These are phyloP conservation scores for Porcisia deanei DNA, from an alignment of 208 protist species.

Conservation along the genomic window DNA sequence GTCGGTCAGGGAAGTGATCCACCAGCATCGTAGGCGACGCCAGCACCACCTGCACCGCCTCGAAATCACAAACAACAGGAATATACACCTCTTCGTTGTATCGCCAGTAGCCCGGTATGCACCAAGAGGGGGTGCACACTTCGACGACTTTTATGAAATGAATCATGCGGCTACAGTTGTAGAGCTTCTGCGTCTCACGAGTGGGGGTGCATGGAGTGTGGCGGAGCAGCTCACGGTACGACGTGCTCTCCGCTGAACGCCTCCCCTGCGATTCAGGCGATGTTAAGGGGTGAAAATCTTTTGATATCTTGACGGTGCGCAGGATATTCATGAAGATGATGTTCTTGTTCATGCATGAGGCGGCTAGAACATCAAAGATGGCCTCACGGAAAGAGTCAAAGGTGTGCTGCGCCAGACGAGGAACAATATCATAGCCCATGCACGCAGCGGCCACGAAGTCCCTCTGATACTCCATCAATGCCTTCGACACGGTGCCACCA, in stretches of 20 bases:
- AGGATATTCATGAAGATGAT: constrained; percentile 58
- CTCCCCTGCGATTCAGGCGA: background rate
- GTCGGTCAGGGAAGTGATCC: constrained; percentile 87
- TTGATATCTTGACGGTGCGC: constrained; percentile 33
- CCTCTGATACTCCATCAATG: constrained; percentile 68
- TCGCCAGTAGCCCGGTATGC: constrained; percentile 23
- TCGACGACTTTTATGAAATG: constrained; percentile 72
- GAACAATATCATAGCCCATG: constrained; percentile 83
- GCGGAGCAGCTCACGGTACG: constrained; percentile 46
- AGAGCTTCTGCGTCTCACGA: constrained; percentile 38
- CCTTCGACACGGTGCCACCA: constrained; percentile 66
- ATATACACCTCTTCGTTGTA: constrained; percentile 65
- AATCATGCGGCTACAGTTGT: constrained; percentile 64
- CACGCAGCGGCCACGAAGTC: constrained; percentile 68
- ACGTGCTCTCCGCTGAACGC: constrained; percentile 29
- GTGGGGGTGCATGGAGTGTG: constrained; percentile 19
- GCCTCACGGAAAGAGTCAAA: constrained; percentile 76
- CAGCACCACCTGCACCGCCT: constrained; percentile 73
- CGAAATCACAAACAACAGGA: constrained; percentile 47
- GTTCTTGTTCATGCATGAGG: constrained; percentile 60
- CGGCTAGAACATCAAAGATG: constrained; percentile 71
- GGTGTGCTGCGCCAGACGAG: constrained; percentile 75
- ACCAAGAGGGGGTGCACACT: constrained; percentile 17
- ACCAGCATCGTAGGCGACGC: constrained; percentile 76
- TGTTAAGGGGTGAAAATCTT: constrained; percentile 30